phyloP scores from a whole-genome alignment of 345 rosid species.

The Eucalyptus sp. region DNA sequence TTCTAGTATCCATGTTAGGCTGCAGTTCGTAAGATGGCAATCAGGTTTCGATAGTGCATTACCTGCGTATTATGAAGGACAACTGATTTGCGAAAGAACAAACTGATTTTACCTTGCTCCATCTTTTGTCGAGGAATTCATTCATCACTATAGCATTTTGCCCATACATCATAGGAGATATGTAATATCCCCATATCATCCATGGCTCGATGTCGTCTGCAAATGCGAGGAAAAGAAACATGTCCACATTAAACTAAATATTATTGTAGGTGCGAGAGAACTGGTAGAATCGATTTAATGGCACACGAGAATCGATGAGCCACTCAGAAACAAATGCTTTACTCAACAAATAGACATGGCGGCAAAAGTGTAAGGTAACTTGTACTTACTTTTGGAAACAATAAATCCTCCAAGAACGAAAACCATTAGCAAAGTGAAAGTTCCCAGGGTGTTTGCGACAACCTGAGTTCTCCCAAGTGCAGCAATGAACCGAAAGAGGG shows the following conservation, averaged over 20 bases:
- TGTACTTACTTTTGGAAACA: conserved; percentile 47
- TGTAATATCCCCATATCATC: conserved; percentile 74
- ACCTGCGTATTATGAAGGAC: neutral
- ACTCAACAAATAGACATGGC: neutral
- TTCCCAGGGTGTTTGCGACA: conserved; percentile 48
- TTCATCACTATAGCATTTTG: conserved; percentile 73
- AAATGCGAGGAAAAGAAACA: neutral
- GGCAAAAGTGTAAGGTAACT: neutral
- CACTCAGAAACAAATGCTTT: neutral
- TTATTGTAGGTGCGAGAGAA: neutral
- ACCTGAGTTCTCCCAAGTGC: conserved; percentile 69
- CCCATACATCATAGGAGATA: conserved; percentile 88
- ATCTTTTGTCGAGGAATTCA: conserved; percentile 71
- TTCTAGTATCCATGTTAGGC: conserved; percentile 31
- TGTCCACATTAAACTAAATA: neutral
- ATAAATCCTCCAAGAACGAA: conserved; percentile 76
- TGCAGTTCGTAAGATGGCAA: neutral
- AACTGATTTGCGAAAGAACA: neutral
- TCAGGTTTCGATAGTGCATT: neutral
- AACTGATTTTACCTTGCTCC: conserved; percentile 44
- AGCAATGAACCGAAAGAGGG: conserved; percentile 67
- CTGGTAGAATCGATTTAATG: neutral
- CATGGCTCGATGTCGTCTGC: conserved; percentile 54
- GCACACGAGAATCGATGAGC: neutral
- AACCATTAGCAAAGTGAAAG: conserved; percentile 45